Conservation (phyloP, 768 basidiomycete genomes). For the Lactarius hengduanensis region DNA sequence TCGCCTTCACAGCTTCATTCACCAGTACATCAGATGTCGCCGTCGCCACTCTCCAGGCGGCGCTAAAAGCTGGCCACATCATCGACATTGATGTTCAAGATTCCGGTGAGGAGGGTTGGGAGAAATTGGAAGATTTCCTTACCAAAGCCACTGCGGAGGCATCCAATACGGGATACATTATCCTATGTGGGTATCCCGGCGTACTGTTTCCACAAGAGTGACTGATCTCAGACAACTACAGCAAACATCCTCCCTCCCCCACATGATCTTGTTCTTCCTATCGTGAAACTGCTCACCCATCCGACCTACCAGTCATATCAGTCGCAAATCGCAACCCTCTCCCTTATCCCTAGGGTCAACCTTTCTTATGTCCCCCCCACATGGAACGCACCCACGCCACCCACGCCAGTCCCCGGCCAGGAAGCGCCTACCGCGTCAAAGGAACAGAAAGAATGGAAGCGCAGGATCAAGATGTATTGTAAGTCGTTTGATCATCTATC, state of each 20-base stretch:
- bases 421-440: slow-evolving; percentile 38
- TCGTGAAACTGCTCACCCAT: slow-evolving; percentile 78
- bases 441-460: slow-evolving; percentile 58
- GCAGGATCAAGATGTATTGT: slow-evolving; percentile 85
- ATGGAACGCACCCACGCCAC: slow-evolving; percentile 60
- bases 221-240: slow-evolving; percentile 35
- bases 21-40: slow-evolving; percentile 47
- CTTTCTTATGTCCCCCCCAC: slow-evolving; percentile 76
- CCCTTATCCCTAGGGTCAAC: slow-evolving; percentile 67
- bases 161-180: slow-evolving; percentile 46
- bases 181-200: slow-evolving; percentile 51
- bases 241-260: slow-evolving; percentile 82
- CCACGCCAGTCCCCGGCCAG: slow-evolving; percentile 42
- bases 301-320: slow-evolving; percentile 73
- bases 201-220: background rate
- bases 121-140: slow-evolving; percentile 70
- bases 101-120: slow-evolving; percentile 54
- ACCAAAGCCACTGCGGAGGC: slow-evolving; percentile 53
- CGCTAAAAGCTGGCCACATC: slow-evolving; percentile 56
- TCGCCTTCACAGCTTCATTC: slow-evolving; percentile 60
- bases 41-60: slow-evolving; percentile 61
- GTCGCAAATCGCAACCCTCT: slow-evolving; percentile 66
- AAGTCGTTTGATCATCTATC: slow-evolving; percentile 37
- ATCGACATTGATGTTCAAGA: slow-evolving; percentile 71
- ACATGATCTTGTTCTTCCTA: slow-evolving; percentile 64